Evolutionary conservation across 2,329 filamentous ascomycete genomes (phyloP).

Genomic region (Trichoderma sp.): DNA sequence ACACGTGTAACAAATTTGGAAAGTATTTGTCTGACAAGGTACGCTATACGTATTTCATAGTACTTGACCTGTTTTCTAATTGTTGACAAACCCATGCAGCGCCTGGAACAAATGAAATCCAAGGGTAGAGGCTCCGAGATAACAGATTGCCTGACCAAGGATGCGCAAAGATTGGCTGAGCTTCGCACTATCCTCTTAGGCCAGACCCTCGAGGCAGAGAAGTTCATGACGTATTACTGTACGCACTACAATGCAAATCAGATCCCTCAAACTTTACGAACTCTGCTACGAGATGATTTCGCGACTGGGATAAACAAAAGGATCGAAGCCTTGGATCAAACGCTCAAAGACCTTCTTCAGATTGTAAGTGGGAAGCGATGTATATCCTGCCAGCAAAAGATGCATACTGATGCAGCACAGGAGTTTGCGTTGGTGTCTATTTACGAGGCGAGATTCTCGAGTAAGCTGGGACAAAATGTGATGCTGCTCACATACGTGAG

Average conservation of each 20-base stretch:
- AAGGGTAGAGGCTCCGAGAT: neutral
- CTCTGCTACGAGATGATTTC: neutral
- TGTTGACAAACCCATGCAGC: neutral
- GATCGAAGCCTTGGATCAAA: neutral
- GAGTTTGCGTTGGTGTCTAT: neutral
- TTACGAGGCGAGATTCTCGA: slow-evolving; percentile 10
- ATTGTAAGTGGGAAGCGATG: neutral
- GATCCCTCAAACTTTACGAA: neutral
- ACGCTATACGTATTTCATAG: neutral
- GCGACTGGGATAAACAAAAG: too few species aligned
- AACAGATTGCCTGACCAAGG: neutral
- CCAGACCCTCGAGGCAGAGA: neutral
- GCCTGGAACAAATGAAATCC: neutral
- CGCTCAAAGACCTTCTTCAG: neutral
- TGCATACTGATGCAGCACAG: neutral
- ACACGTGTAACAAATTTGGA: neutral
- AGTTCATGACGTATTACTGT: neutral
- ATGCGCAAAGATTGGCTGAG: neutral
- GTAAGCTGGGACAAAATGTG: slow-evolving; percentile 34
- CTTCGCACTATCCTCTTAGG: neutral
- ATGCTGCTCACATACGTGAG: slow-evolving; percentile 39
- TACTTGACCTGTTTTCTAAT: too few species aligned
- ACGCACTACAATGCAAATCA: too few species aligned
- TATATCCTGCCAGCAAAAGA: neutral
- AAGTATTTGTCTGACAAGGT: neutral